Percentiles rank a stretch among this genome's conserved stretches.
These are phyloP conservation scores for Ilyonectria destructans DNA, from an alignment of 2,329 filamentous ascomycete species.

Conservation along the genomic window DNA sequence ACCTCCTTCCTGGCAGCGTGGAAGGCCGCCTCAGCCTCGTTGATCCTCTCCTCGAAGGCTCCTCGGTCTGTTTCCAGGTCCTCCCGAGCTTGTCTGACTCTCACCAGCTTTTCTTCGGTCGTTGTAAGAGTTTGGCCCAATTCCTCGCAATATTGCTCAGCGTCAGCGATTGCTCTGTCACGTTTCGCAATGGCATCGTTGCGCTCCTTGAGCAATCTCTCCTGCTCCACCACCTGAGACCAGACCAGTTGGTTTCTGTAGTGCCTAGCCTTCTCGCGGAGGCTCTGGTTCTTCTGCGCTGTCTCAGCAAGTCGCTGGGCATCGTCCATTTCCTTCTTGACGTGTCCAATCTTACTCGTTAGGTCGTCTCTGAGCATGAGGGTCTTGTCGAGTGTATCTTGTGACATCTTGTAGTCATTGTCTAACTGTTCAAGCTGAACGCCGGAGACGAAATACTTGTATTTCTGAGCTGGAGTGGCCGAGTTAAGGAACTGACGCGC, in stretches of 20 bases:
- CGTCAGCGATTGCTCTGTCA: constrained; percentile 47
- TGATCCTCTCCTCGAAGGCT: constrained; percentile 61
- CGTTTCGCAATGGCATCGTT: constrained; percentile 50
- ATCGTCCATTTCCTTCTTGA: constrained; percentile 66
- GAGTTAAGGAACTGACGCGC: constrained; percentile 93
- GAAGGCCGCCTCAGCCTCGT: constrained; percentile 66
- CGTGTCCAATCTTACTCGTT: constrained; percentile 51
- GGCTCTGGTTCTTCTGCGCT: constrained; percentile 76
- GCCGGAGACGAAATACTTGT: constrained; percentile 96
- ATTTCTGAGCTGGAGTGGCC: constrained; percentile 88
- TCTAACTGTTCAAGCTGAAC: constrained; percentile 95
- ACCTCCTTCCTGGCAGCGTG: constrained; percentile 70
- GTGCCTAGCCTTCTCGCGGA: constrained; percentile 74
- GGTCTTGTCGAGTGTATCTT: constrained; percentile 82
- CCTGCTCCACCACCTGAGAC: constrained; percentile 87
- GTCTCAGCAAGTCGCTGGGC: constrained; percentile 77
- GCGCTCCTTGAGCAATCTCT: constrained; percentile 65
- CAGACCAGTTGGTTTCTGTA: constrained; percentile 83
- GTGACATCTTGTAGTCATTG: constrained; percentile 89
- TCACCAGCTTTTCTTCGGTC: constrained; percentile 62
- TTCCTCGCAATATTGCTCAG: constrained; percentile 52
- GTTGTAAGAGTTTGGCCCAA: constrained; percentile 67
- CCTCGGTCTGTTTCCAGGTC: constrained; percentile 64
- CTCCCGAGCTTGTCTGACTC: constrained; percentile 58
- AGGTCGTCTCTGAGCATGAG: constrained; percentile 57